phyloP scores from a whole-genome alignment of 306 rosid genomes.

The Argentina anserina region DNA sequence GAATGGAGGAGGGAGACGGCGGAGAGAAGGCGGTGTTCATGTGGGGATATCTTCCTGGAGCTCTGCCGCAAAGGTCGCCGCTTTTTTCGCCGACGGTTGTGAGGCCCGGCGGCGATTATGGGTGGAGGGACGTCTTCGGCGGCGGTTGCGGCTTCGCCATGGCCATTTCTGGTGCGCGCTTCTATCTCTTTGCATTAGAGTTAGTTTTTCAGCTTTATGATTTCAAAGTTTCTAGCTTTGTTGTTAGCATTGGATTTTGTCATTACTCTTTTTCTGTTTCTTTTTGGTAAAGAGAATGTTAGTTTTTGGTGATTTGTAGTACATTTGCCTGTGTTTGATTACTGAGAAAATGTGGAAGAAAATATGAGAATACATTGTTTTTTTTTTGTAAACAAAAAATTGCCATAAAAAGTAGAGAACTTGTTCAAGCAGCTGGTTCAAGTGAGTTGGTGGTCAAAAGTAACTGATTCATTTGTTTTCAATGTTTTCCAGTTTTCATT shows the following conservation, averaged over 20 bases:
- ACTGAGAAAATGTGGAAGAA: constrained; percentile 21
- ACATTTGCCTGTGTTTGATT: constrained; percentile 14
- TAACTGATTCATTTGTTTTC: not conserved
- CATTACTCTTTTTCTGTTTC: not conserved
- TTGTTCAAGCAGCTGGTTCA: not conserved
- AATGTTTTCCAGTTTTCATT: not conserved
- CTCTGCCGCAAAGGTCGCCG: constrained; percentile 83
- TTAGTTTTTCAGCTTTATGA: not conserved
- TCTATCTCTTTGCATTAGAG: not conserved
- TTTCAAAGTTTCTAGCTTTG: not conserved
- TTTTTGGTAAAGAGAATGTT: too few relatives aligned
- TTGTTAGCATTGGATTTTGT: not conserved
- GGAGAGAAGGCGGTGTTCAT: constrained; percentile 49
- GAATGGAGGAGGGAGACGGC: not conserved
- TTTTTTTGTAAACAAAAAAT: too few relatives aligned
- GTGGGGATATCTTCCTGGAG: constrained; percentile 97
- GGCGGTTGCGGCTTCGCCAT: constrained; percentile 98
- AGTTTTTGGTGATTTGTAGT: not conserved
- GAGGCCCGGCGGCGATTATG: constrained; percentile 36
- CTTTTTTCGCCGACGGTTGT: constrained; percentile 53
- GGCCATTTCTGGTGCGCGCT: constrained; percentile 74
- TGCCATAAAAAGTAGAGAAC: not conserved
- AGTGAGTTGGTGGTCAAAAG: not conserved
- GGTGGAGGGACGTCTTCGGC: constrained; percentile 71
- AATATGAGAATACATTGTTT: not conserved